These are phyloP conservation scores for Groenewaldozyma tartarivorans DNA, from an alignment of 805 yeast species.

Conservation along the genomic window DNA sequence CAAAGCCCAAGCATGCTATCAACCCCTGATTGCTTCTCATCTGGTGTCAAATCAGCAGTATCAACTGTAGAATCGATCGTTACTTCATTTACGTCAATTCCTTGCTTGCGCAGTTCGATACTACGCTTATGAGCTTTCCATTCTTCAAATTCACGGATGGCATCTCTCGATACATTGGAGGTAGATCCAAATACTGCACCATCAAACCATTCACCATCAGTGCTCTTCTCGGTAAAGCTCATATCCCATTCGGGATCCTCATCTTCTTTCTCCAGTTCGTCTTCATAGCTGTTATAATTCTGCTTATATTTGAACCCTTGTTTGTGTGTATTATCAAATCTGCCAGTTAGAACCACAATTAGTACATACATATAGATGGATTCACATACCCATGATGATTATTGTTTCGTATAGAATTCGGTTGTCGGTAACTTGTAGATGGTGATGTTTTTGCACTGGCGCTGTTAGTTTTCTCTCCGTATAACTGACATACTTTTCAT, in stretches of 20 bases:
- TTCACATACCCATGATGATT: too few species aligned
- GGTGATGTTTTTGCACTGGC: too few species aligned
- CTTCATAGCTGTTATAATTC: too few species aligned
- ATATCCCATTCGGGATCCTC: slow-evolving; percentile 8
- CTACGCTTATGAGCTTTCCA: slow-evolving; percentile 25
- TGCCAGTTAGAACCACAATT: too few species aligned
- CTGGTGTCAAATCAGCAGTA: not conserved
- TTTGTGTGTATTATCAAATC: too few species aligned
- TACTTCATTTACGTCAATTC: slow-evolving; percentile 15
- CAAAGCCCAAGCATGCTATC: slow-evolving; percentile 18
- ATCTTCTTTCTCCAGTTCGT: slow-evolving; percentile 2
- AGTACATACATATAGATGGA: too few species aligned
- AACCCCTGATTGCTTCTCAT: slow-evolving; percentile 6
- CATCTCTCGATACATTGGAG: slow-evolving; percentile 9
- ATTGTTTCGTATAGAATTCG: too few species aligned
- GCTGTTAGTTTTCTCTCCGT: too few species aligned
- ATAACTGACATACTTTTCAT: not conserved
- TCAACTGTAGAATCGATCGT: too few species aligned
- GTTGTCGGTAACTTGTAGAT: too few species aligned
- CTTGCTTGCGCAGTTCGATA: slow-evolving; percentile 15
- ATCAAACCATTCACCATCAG: not conserved
- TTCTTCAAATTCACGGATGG: slow-evolving; percentile 24
- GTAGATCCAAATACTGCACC: not conserved
- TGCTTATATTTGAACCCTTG: too few species aligned
- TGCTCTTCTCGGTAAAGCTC: not conserved